These are phyloP conservation scores for Dissoconium aciculare DNA, from an alignment of 2,329 filamentous ascomycete species.

Conservation along the genomic window DNA sequence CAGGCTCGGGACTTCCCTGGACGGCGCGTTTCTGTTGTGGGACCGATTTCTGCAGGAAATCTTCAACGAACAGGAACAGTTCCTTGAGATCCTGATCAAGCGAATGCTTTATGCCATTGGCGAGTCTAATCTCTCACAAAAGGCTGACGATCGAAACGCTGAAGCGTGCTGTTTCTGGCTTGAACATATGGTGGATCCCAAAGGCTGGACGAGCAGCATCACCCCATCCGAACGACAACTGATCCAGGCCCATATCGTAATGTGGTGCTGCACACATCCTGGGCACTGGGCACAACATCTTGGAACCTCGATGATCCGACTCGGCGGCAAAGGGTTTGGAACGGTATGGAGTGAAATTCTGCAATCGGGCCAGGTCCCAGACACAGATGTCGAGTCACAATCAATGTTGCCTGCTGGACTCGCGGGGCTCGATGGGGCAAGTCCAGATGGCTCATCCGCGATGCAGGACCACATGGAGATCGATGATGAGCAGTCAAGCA, in stretches of 20 bases:
- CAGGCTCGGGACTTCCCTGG: constrained; percentile 24
- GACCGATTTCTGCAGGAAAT: constrained; percentile 26
- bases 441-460: too few relatives aligned
- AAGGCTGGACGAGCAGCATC: constrained; percentile 12
- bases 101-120: constrained; percentile 26
- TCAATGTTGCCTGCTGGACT: too few relatives aligned
- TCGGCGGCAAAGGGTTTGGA: constrained; percentile 12
- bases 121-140: constrained; percentile 15
- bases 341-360: constrained; percentile 23
- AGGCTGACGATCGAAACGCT: constrained; percentile 12
- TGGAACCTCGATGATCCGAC: constrained; percentile 21
- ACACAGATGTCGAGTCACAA: too few relatives aligned
- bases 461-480: too few relatives aligned
- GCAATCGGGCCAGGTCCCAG: constrained; percentile 17
- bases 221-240: constrained; percentile 4
- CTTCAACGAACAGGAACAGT: constrained; percentile 19
- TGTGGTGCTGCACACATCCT: constrained; percentile 25
- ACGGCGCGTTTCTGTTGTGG: constrained; percentile 34
- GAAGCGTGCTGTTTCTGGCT: constrained; percentile 38
- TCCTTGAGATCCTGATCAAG: constrained; percentile 27
- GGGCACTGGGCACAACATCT: constrained; percentile 26
- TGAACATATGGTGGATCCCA: constrained; percentile 29
- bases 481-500: too few relatives aligned
- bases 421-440: too few relatives aligned
- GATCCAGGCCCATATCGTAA: constrained; percentile 12